Evolutionary conservation across 2,329 filamentous ascomycete species (phyloP).

Genomic region (Furcasterigmium sp.): DNA sequence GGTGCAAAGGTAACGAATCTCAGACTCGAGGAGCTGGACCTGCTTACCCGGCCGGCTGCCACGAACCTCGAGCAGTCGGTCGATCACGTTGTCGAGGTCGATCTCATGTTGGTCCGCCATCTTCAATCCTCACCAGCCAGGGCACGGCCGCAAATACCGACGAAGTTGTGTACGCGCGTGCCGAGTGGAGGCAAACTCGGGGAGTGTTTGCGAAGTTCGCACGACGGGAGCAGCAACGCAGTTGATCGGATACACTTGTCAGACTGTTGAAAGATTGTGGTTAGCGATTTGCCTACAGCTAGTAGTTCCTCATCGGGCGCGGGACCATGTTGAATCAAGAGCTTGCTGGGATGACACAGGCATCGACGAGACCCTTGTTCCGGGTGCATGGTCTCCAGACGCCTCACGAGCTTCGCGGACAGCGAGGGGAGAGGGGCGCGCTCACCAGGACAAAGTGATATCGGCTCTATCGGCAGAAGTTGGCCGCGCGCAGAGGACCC

Average conservation of each 20-base stretch:
- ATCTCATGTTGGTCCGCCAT: constrained; percentile 76
- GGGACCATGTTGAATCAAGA: background rate
- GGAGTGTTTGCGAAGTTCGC: constrained; percentile 5
- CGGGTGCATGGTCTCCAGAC: too few relatives aligned
- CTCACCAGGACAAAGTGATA: constrained; percentile 11
- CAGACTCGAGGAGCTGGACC: constrained; percentile 91
- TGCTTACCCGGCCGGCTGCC: constrained; percentile 98
- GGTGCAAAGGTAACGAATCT: constrained; percentile 96
- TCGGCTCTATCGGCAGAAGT: constrained; percentile 9
- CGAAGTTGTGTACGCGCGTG: constrained; percentile 9
- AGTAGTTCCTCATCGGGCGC: constrained; percentile 1
- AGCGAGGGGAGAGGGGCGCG: constrained; percentile 4
- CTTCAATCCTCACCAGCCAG: constrained; percentile 36
- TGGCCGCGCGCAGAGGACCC: constrained; percentile 4
- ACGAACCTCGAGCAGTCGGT: constrained; percentile 93
- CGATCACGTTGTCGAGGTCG: constrained; percentile 99
- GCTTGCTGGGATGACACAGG: background rate
- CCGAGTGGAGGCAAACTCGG: background rate
- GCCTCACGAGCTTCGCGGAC: background rate
- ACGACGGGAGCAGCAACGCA: constrained; percentile 11
- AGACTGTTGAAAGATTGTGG: background rate
- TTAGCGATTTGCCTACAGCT: constrained; percentile 1
- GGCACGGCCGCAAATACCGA: constrained; percentile 32
- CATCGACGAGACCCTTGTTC: too few relatives aligned
- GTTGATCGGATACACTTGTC: constrained; percentile 16